phyloP scores from a whole-genome alignment of 805 yeast genomes.

The Candida hungchunana region DNA sequence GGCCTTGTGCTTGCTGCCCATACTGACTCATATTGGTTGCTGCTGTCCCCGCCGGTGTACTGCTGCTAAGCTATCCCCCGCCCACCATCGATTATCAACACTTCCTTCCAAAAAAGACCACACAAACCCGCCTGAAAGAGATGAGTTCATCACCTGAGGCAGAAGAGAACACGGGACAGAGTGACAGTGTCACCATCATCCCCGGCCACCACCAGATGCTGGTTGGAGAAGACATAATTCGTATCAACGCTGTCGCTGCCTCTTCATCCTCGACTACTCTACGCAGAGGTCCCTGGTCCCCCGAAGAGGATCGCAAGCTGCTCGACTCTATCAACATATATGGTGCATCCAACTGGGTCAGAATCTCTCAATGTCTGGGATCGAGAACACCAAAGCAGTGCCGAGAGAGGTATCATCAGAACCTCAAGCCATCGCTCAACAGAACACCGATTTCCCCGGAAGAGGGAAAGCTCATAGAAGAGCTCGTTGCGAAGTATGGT shows the following conservation, averaged over 20 bases:
- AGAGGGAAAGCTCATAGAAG: slow-evolving; percentile 79
- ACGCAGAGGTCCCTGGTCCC: slow-evolving; percentile 86
- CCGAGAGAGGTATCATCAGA: slow-evolving; percentile 87
- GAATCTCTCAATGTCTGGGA: slow-evolving; percentile 67
- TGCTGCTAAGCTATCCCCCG: too few relatives aligned
- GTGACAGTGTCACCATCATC: too few relatives aligned
- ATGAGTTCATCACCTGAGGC: too few relatives aligned
- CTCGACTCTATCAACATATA: slow-evolving; percentile 62
- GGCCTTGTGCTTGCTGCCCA: too few relatives aligned
- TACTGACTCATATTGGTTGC: too few relatives aligned
- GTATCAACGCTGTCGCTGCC: slow-evolving; percentile 9
- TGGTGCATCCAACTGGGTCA: slow-evolving; percentile 88
- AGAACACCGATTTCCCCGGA: slow-evolving; percentile 79
- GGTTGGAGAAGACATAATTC: slow-evolving; percentile 8
- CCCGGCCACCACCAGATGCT: too few relatives aligned
- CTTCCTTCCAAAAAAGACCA: too few relatives aligned
- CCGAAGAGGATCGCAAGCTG: slow-evolving; percentile 73
- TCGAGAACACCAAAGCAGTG: slow-evolving; percentile 89
- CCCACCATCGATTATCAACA: too few relatives aligned
- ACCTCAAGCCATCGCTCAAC: slow-evolving; percentile 78
- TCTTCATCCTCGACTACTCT: slow-evolving; percentile 8
- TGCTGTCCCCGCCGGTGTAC: too few relatives aligned
- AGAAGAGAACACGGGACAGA: too few relatives aligned
- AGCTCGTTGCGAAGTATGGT: slow-evolving; percentile 72
- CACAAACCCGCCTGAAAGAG: too few relatives aligned